Conservation (phyloP, 192 early-diverging fungal genomes). For the Phycomyces blakesleeanus region DNA sequence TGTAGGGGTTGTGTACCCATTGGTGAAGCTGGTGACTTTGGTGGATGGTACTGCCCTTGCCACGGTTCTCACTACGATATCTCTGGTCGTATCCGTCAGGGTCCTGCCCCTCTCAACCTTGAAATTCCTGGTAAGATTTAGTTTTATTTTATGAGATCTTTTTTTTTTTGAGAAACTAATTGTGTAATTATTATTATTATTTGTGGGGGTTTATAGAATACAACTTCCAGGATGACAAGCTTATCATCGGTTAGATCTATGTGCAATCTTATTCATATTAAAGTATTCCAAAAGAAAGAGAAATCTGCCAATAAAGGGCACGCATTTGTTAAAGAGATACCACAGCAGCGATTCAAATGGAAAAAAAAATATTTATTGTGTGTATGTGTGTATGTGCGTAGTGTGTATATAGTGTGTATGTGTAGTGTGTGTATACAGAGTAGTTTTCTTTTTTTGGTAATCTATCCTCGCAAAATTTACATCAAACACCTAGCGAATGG, state of each 20-base stretch:
- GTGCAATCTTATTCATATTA: background rate
- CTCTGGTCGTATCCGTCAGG: conserved; percentile 96
- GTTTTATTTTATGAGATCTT: too few species aligned
- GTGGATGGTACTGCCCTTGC: conserved; percentile 99
- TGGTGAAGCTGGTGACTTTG: conserved; percentile 95
- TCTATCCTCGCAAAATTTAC: too few species aligned
- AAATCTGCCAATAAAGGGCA: background rate
- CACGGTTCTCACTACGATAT: conserved; percentile 99
- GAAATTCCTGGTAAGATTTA: conserved; percentile 89
- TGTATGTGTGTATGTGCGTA: too few species aligned
- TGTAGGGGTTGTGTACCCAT: conserved; percentile 97
- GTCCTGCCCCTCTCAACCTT: conserved; percentile 96
- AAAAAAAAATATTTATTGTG: too few species aligned
- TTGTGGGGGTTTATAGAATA: too few species aligned
- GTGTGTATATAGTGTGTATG: too few species aligned
- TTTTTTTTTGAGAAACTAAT: background rate
- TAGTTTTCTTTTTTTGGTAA: too few species aligned
- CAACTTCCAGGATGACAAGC: conserved; percentile 69
- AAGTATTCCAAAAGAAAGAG: conserved; percentile 2
- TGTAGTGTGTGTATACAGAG: too few species aligned
- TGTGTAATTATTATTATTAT: too few species aligned
- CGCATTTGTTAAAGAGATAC: background rate
- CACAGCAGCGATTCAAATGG: too few species aligned
- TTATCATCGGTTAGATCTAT: conserved; percentile 80
- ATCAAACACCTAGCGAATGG: too few species aligned